Base-by-base conservation (phyloP, 805 yeast genomes). In the Spencermartinsiella europaea region DNA sequence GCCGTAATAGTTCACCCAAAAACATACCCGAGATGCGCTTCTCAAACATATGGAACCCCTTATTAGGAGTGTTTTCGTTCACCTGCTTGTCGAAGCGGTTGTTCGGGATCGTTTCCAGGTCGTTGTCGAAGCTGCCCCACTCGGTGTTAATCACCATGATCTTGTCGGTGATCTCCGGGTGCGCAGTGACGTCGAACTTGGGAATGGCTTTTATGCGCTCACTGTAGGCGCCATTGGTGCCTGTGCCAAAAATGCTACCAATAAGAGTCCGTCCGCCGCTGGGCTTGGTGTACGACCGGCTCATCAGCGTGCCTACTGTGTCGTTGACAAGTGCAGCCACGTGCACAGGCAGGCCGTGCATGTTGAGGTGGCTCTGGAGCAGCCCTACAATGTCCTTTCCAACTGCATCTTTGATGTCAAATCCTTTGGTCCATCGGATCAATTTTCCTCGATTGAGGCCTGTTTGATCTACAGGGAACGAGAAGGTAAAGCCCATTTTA, bases 81-180 rank as follows among this genome's bases (percentile, higher is more conserved):
- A 91, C 79, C 21, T 68, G 71, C 41, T 69, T 65, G 69, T 91
- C 99, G 64, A 81, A 90, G 50, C 79, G 76, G 3, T 95, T 85
- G 41, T 72, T 75, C 50, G 97, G 97, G 52, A 91, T 72, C 35
- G 80, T 71, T 54, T 78, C 73, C 51, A 89, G 73, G 19, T 79
- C 81, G 62, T 91, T 91, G 67, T 91, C 98, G 60, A 90, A 91
- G 37, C 96, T 88, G 52, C 98, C 98, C 96, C 98, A 93, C 68
- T 93, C 99, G 39, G 96, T 90, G 70, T 90, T 90, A 58, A 90
- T 76, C 52, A 88, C 85, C 96, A 90, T 90, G 57, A 75, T 66
- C 39, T 66, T 65, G 12, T 48, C 42, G 36, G 46, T 49, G 45
- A 51, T 53, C 35, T 59, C 57, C 15, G 58, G 56, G 41, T 57